A percentile compares a stretch with the other conserved stretches of the same genome.
These are phyloP conservation scores for Kernera saxatilis DNA, from an alignment of 345 rosid species.

Conservation along the genomic window DNA sequence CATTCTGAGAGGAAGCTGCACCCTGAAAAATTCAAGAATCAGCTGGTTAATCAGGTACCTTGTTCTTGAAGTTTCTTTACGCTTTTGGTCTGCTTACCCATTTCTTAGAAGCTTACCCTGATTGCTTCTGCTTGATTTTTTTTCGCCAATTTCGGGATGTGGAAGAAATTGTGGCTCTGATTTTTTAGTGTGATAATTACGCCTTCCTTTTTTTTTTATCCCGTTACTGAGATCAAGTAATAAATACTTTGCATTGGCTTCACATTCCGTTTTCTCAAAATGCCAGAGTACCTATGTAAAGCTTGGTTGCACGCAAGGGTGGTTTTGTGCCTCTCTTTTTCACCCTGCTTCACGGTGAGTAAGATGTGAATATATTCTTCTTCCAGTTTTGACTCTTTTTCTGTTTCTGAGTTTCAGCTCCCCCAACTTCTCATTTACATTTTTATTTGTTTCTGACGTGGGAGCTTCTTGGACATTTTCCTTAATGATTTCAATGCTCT, in stretches of 20 bases:
- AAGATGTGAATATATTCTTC: background rate
- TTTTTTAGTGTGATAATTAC: background rate
- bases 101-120: background rate
- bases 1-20: conserved; percentile 76
- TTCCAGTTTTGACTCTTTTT: background rate
- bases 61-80: background rate
- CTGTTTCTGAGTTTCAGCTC: background rate
- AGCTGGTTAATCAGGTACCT: conserved; percentile 87
- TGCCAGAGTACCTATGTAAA: conserved; percentile 71
- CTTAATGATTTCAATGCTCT: background rate
- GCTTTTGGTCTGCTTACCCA: conserved; percentile 1
- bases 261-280: background rate
- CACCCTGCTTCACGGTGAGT: conserved; percentile 73
- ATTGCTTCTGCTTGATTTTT: background rate
- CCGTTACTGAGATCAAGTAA: background rate
- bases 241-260: conserved; percentile 2
- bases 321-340: conserved; percentile 71
- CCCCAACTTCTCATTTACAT: background rate
- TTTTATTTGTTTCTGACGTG: background rate
- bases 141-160: background rate
- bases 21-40: conserved; percentile 89
- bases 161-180: background rate
- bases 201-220: background rate
- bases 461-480: background rate
- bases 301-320: conserved; percentile 95